phyloP scores from a whole-genome alignment of 2,329 filamentous ascomycete genomes.

The Beauveria rudraprayagi region DNA sequence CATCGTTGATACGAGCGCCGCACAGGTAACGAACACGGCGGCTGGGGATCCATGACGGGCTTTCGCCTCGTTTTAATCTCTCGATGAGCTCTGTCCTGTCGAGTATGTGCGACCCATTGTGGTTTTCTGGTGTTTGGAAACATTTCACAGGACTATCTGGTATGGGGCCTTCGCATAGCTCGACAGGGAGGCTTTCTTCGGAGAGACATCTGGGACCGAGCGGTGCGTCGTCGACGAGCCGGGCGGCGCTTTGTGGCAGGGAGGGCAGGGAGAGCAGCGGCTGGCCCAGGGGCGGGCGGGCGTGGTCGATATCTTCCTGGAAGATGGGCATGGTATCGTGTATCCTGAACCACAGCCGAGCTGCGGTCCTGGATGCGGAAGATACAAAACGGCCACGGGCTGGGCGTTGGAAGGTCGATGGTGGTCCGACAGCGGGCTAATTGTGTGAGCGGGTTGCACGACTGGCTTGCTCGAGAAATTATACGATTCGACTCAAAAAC shows the following conservation, averaged over 20 bases:
- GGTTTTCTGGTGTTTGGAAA: conserved; percentile 14
- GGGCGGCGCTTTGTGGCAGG: conserved; percentile 12
- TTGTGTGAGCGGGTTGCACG: background rate
- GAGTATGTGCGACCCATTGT: conserved; percentile 30
- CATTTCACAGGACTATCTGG: conserved; percentile 31
- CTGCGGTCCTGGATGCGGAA: conserved; percentile 16
- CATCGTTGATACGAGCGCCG: too few relatives aligned
- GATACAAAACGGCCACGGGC: conserved; percentile 12
- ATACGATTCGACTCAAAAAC: too few relatives aligned
- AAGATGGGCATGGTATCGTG: conserved; percentile 48
- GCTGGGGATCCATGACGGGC: conserved; percentile 63
- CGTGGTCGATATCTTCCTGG: conserved; percentile 40
- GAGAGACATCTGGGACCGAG: conserved; percentile 31
- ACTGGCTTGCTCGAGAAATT: too few relatives aligned
- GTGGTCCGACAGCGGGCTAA: background rate
- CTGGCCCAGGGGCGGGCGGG: conserved; percentile 16
- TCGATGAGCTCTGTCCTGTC: conserved; percentile 76
- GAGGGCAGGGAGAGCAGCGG: conserved; percentile 17
- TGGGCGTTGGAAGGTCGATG: background rate
- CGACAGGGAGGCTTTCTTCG: conserved; percentile 53
- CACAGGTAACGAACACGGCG: conserved; percentile 43
- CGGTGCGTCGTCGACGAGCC: background rate
- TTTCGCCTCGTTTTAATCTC: conserved; percentile 71
- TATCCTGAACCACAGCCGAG: conserved; percentile 27
- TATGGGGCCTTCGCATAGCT: conserved; percentile 52